These are phyloP conservation scores for Suillus clintonianus DNA, from an alignment of 768 basidiomycete genomes.

Conservation along the genomic window DNA sequence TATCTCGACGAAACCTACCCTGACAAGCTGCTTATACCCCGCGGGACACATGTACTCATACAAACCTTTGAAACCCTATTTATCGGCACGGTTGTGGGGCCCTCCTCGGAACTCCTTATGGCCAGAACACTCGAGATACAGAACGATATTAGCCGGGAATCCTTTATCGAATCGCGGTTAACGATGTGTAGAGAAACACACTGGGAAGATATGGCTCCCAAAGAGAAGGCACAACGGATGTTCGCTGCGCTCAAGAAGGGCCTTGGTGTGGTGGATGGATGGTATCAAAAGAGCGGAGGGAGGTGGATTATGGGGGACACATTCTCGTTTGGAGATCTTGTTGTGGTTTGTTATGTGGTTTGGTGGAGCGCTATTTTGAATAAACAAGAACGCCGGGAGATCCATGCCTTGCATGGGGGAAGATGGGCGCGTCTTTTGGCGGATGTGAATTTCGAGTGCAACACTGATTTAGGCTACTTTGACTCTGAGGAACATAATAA, in stretches of 20 bases:
- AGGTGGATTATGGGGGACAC: constrained; percentile 4
- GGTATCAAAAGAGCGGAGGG: background rate
- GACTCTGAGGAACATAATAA: background rate
- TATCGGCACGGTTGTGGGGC: background rate
- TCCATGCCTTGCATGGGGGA: background rate
- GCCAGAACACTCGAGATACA: background rate
- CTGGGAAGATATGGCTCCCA: background rate
- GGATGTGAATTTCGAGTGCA: constrained; percentile 27
- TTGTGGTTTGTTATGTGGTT: background rate
- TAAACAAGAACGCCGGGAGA: background rate
- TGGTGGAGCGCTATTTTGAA: background rate
- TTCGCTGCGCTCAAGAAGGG: background rate
- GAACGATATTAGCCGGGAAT: background rate
- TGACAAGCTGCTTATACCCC: constrained; percentile 8
- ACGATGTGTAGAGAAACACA: background rate
- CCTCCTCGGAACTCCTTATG: background rate
- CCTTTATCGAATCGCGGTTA: background rate
- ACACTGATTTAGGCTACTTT: background rate
- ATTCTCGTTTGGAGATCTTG: background rate
- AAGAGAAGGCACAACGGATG: background rate
- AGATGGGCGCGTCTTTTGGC: constrained; percentile 11
- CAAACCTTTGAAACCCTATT: background rate
- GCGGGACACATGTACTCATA: background rate
- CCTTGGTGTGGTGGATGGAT: background rate
- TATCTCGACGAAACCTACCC: constrained; percentile 52